These are phyloP conservation scores for Globisporangium perplexum DNA, from an alignment of 352 stramenopile species.

Conservation along the genomic window DNA sequence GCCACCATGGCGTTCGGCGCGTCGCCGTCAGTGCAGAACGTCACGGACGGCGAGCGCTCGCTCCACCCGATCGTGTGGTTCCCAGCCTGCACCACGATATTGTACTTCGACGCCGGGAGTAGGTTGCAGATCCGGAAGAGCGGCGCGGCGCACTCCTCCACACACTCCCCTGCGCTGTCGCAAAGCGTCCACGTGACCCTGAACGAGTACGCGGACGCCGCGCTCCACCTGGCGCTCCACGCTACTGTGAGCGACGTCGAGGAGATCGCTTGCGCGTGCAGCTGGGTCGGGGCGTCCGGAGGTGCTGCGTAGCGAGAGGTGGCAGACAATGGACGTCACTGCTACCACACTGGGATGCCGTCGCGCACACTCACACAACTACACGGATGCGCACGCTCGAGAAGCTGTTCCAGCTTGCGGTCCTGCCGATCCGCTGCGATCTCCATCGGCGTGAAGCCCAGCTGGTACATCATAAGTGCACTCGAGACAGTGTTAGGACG, in stretches of 20 bases:
- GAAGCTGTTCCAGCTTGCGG: conserved; percentile 25
- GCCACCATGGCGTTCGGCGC: conserved; percentile 34
- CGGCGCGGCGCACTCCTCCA: conserved; percentile 16
- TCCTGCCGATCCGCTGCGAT: conserved; percentile 36
- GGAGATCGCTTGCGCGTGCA: conserved; percentile 12
- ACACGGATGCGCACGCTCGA: conserved; percentile 27
- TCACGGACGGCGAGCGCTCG: conserved; percentile 10
- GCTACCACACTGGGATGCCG: background rate
- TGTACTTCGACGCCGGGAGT: conserved; percentile 36
- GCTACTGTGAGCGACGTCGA: conserved; percentile 25
- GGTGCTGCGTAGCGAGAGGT: conserved; percentile 2
- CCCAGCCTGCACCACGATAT: conserved; percentile 32
- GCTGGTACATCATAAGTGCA: conserved; percentile 6
- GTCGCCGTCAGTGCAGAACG: conserved; percentile 32
- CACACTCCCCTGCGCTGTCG: conserved; percentile 14
- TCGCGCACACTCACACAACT: background rate
- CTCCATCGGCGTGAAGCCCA: conserved; percentile 32
- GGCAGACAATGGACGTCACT: background rate
- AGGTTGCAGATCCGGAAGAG: conserved; percentile 29
- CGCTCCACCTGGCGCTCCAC: conserved; percentile 16
- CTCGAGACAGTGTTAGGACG: background rate
- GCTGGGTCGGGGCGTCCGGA: conserved; percentile 20
- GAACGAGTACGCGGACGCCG: conserved; percentile 24
- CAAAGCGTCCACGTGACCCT: conserved; percentile 32
- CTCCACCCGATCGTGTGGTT: conserved; percentile 48